phyloP scores from a whole-genome alignment of 345 rosid genomes.

The Zanthoxylum bungeanum region DNA sequence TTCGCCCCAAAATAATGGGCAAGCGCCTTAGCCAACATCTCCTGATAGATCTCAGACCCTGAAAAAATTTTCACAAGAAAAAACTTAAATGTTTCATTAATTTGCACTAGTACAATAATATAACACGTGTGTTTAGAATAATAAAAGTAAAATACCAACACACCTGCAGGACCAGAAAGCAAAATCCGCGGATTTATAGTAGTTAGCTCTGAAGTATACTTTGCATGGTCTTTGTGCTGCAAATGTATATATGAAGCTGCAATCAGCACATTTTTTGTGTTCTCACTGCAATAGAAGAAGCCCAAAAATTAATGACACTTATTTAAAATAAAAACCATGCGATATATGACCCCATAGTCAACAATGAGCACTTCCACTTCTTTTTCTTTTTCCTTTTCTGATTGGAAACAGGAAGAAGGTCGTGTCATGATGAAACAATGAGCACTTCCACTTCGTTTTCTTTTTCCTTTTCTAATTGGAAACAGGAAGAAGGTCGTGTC shows the following conservation, averaged over 20 bases:
- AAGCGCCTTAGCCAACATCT: conserved; percentile 87
- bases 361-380: not conserved
- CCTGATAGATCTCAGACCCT: conserved; percentile 95
- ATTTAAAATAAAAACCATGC: not conserved
- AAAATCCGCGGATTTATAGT: conserved; percentile 79
- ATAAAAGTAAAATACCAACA: conserved; percentile 14
- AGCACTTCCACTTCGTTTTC: not conserved
- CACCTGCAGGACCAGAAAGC: conserved; percentile 96
- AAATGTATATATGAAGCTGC: conserved; percentile 80
- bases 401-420: not conserved
- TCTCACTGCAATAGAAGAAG: conserved; percentile 49
- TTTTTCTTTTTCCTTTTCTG: not conserved
- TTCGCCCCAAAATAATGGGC: conserved; percentile 75
- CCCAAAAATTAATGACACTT: conserved; percentile 9
- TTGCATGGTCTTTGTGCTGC: conserved; percentile 70
- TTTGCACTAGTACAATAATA: not conserved
- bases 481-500: not conserved
- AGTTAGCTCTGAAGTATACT: conserved; percentile 66
- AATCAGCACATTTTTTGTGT: conserved; percentile 70
- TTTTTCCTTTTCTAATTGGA: not conserved
- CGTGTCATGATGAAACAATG: not conserved
- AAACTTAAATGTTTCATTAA: conserved; percentile 1
- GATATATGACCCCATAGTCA: not conserved
- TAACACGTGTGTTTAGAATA: not conserved
- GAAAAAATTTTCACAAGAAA: conserved; percentile 19